Evolutionary conservation across 2,329 filamentous ascomycete species (phyloP), one percentile per base, ranked within the genome.

Genomic region (Aureobasidium sp.): DNA sequence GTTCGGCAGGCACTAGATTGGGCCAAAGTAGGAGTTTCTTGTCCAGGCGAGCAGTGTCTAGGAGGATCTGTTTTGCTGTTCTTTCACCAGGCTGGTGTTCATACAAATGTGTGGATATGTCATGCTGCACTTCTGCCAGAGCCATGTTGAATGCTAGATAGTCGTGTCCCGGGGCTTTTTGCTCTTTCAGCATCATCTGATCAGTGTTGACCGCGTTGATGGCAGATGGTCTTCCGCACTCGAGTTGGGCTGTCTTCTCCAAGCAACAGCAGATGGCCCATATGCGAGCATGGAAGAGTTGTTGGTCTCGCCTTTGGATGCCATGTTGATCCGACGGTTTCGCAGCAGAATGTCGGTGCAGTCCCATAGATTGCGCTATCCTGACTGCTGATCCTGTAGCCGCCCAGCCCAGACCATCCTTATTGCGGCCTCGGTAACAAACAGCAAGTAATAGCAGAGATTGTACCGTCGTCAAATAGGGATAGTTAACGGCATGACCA

Each of bases 1-100:
- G 17, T 22, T 61, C 58, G 15, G 58, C 58, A 17, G 58, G 58
- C 14, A 61, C 58, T 2, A 61, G 22, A 17, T 25, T n/a, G 7
- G 58, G 58, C 58, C 58, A 61, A 4, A 34, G 45, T 9, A 61
- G 20, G 12, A 61, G 47, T 27, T 61, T 39, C 17, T 61, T 61
- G 17, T 61, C 58, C 36, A 61, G 20, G 25, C 58, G 52, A 17
- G 58, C 58, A 17, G 58, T 49, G 17, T 61, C 58, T 3, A 61
- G 47, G 11, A 61, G 17, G 12, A 61, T 61, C 17, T 61, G 41
- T 27, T 48, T 61, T 9, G 34, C 45, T 4, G 45, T 61, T 22
- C 58, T 61, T 11, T 61, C 58, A 9, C 58, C 58, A 14, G 58
- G 58, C 44, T 61, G 58, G n/a, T 61, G 58, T 11, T 47, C 58